Conservation (phyloP, 2,329 filamentous ascomycete genomes). For the Sporothrix variecibatus region DNA sequence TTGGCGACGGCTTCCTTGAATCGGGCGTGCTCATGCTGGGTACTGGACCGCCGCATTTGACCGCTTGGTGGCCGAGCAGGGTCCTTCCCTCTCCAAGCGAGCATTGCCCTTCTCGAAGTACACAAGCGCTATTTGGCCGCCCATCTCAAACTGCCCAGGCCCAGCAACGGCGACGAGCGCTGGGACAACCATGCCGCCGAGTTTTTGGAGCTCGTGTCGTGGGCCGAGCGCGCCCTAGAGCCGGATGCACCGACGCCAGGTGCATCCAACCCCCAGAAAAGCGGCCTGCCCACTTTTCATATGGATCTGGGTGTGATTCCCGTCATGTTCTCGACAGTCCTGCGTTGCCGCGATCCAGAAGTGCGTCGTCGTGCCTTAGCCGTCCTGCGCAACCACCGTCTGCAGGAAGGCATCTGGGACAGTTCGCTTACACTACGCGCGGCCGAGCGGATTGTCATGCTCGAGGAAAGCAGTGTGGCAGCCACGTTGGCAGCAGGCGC, state of each 20-base stretch:
- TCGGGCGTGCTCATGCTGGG: background rate
- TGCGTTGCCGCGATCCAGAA: constrained; percentile 19
- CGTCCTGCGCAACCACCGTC: constrained; percentile 5
- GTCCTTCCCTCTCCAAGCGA: background rate
- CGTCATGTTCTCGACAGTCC: constrained; percentile 24
- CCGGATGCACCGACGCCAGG: background rate
- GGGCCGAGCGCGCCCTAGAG: constrained; percentile 13
- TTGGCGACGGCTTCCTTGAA: background rate
- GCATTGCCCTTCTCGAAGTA: constrained; percentile 19
- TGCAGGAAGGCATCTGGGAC: constrained; percentile 29
- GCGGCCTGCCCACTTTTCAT: constrained; percentile 14
- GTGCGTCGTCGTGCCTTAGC: constrained; percentile 25
- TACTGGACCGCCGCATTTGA: constrained; percentile 23
- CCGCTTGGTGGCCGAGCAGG: background rate
- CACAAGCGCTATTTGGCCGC: constrained; percentile 21
- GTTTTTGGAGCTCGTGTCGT: background rate
- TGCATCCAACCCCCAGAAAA: background rate
- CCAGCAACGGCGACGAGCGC: background rate
- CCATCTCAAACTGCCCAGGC: background rate
- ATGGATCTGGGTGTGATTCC: constrained; percentile 30
- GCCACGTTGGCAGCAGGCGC: background rate
- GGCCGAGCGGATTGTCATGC: constrained; percentile 16
- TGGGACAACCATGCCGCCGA: background rate
- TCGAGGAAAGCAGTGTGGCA: constrained; percentile 6
- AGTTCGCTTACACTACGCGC: constrained; percentile 15